These are phyloP conservation scores for Botrytis paeoniae DNA, from an alignment of 2,329 filamentous ascomycete species.

Conservation along the genomic window DNA sequence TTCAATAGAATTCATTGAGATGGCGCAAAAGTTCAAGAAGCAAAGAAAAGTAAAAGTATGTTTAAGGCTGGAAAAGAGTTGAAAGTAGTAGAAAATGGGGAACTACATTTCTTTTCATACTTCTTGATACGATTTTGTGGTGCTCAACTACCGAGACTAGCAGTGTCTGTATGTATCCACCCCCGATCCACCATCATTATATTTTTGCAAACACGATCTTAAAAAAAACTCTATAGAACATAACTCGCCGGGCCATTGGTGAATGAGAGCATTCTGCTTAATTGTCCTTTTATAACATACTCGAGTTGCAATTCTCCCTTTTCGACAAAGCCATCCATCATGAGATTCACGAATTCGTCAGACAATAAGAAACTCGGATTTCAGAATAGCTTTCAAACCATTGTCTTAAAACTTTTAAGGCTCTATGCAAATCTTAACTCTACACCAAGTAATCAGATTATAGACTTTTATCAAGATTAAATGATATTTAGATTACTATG, in stretches of 20 bases:
- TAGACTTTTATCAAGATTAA: background rate
- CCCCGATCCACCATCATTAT: background rate
- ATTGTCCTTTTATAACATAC: background rate
- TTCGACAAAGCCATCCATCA: background rate
- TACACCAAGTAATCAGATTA: background rate
- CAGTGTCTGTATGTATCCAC: background rate
- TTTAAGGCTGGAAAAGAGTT: constrained; percentile 5
- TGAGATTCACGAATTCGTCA: background rate
- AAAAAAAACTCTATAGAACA: background rate
- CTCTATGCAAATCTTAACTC: background rate
- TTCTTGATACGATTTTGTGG: background rate
- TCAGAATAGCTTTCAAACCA: background rate
- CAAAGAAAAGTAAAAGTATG: background rate
- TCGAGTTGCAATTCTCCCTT: background rate
- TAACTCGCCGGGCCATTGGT: background rate
- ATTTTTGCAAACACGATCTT: background rate
- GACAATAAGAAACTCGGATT: background rate
- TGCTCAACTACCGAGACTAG: background rate
- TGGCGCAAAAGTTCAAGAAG: background rate
- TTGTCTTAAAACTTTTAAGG: background rate
- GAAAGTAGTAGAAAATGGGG: background rate
- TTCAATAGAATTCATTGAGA: background rate
- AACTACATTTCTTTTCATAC: background rate
- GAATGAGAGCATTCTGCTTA: background rate
- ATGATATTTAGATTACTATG: background rate